Evolutionary conservation across 139 green algal genomes (phyloP).

Genomic region (Gonium pectorale): DNA sequence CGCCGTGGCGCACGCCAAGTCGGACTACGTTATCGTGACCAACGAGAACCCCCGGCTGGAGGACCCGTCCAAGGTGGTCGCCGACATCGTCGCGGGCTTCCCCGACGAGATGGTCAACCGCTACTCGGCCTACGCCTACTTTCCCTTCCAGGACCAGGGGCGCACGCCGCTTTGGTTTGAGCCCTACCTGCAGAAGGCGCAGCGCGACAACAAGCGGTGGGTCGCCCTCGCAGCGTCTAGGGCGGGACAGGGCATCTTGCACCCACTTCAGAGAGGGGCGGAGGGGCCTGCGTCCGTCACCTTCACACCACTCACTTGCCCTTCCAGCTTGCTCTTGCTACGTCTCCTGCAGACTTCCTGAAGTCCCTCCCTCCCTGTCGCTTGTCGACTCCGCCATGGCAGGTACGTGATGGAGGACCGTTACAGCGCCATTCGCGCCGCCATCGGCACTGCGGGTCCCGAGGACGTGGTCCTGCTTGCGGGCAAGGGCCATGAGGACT

Average conservation of each 20-base stretch:
- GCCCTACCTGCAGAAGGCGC: slow-evolving; percentile 70
- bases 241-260: too few species aligned
- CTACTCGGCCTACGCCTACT: slow-evolving; percentile 68
- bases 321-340: too few species aligned
- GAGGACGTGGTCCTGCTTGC: slow-evolving; percentile 92
- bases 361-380: too few species aligned
- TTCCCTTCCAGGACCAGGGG: slow-evolving; percentile 72
- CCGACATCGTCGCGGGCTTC: slow-evolving; percentile 84
- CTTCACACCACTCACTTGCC: too few species aligned
- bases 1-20: slow-evolving; percentile 85
- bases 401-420: slow-evolving; percentile 80
- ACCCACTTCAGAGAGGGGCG: too few species aligned
- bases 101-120: slow-evolving; percentile 77
- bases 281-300: too few species aligned
- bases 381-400: too few species aligned
- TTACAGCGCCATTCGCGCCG: slow-evolving; percentile 91
- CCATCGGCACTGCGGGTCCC: slow-evolving; percentile 90
- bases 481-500: slow-evolving; percentile 90
- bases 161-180: slow-evolving; percentile 77
- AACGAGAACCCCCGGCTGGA: slow-evolving; percentile 87
- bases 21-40: slow-evolving; percentile 94
- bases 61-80: slow-evolving; percentile 35
- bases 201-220: slow-evolving; percentile 63
- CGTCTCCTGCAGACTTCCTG: too few species aligned
- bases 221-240: too few species aligned